Evolutionary conservation across 73 alveolate species (phyloP), one percentile per base, ranked within the genome.

Genomic region (Durusdinium trenchii): DNA sequence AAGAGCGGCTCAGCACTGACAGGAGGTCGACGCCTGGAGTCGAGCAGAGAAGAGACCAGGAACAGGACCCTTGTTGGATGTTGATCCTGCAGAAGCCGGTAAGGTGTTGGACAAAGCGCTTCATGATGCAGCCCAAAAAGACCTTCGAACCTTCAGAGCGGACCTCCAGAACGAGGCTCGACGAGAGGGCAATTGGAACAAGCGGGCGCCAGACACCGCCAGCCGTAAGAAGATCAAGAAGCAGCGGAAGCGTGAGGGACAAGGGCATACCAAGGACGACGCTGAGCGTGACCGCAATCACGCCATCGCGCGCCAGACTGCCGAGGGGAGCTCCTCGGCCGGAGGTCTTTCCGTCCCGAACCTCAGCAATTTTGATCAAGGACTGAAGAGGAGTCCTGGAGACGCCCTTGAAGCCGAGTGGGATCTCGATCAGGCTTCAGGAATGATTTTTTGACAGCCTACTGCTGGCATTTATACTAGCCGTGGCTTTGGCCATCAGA

Each of bases 321-420:
- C 90, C 47, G 90, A 16, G 91, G 91, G 48, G 91, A 46, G 91
- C 12, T 47, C 50, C 91, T 46, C 91, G 91, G 69, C 91, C 91
- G 91, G 91, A 30, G 35, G 45, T 20, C n/a, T n/a, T n/a, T n/a
- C n/a, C n/a, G n/a, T n/a, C n/a, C 2, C 47, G 23, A 28, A 2
- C 69, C 47, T 32, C 36, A 40, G 7, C 40, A 62, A 40, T 40
- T 40, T 62, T 35, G 6, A 35, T 40, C 36, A 40, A n/a, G n/a
- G n/a, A n/a, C n/a, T n/a, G n/a, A n/a, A n/a, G n/a, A n/a, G n/a
- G n/a, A n/a, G n/a, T n/a, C n/a, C n/a, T n/a, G n/a, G n/a, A n/a
- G n/a, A n/a, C n/a, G n/a, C n/a, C n/a, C n/a, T n/a, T n/a, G n/a
- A n/a, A n/a, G n/a, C n/a, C n/a, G n/a, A n/a, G n/a, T n/a, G n/a